Evolutionary conservation across 225 moss, liverwort and hornwort genomes (phyloP).

Genomic region (Straminergon stramineum): DNA sequence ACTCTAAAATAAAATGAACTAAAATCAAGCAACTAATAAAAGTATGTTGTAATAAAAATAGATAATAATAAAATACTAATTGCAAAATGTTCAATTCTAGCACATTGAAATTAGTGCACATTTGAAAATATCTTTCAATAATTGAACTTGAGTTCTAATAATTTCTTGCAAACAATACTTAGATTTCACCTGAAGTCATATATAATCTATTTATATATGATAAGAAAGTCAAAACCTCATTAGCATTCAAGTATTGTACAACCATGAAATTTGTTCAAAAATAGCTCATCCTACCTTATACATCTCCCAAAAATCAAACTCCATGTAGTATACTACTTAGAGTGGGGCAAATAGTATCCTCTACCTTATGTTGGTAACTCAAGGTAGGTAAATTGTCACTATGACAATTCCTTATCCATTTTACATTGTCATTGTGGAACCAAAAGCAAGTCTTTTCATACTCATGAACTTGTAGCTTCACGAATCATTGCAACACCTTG

Average conservation of each 20-base stretch:
- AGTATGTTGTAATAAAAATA: not conserved
- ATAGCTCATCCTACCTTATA: not conserved
- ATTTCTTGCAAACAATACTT: not conserved
- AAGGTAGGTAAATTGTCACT: not conserved
- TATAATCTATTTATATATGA: not conserved
- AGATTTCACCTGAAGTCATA: not conserved
- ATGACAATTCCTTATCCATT: not conserved
- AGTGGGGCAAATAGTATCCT: not conserved
- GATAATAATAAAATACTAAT: not conserved
- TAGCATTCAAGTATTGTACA: not conserved
- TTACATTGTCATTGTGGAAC: not conserved
- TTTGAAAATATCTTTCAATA: not conserved
- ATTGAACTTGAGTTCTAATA: not conserved
- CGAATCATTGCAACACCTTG: not conserved
- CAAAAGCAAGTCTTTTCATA: not conserved
- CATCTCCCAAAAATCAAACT: not conserved
- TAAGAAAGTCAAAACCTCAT: not conserved
- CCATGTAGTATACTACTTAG: not conserved
- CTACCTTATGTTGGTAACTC: not conserved
- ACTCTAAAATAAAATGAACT: not conserved
- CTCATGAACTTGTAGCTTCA: fast-evolving
- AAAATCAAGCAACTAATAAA: not conserved
- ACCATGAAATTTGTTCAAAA: not conserved
- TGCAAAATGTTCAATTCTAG: not conserved
- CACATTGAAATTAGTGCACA: not conserved